A percentile compares a stretch with the other conserved stretches of the same genome.
These are phyloP conservation scores for Aegilops tauschii DNA, from an alignment of 176 grass and related monocot genomes.

Conservation along the genomic window DNA sequence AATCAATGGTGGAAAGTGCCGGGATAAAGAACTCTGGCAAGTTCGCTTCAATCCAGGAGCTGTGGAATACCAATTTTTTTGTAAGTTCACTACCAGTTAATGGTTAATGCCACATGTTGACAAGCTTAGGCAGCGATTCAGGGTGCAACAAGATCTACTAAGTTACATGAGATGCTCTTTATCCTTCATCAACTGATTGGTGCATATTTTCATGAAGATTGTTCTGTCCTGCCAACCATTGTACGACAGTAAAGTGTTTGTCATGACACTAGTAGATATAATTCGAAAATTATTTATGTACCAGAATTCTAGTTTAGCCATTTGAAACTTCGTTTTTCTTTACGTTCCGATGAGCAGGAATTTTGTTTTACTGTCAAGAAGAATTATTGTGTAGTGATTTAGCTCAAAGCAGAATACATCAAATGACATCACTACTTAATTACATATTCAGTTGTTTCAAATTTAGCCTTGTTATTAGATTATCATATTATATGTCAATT, in stretches of 20 bases:
- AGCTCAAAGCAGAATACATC: neutral
- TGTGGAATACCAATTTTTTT: neutral
- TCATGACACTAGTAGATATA: neutral
- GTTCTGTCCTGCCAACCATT: neutral
- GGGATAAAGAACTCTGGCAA: neutral
- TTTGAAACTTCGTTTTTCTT: neutral
- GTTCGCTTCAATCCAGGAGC: neutral
- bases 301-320: neutral
- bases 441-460: neutral
- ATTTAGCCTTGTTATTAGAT: neutral
- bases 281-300: neutral
- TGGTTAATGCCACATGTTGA: neutral
- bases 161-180: neutral
- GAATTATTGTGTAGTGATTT: neutral
- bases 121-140: neutral
- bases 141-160: neutral
- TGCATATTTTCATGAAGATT: neutral
- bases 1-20: neutral
- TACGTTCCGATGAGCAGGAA: neutral
- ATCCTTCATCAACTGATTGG: neutral
- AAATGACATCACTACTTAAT: neutral
- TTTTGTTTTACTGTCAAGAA: neutral
- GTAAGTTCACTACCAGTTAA: neutral
- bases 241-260: neutral
- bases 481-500: neutral